A percentile compares a stretch with the other conserved stretches of the same genome.
Evolutionary conservation across 2,329 filamentous ascomycete genomes (phyloP).

Genomic region (Pseudonectria foliicola): DNA sequence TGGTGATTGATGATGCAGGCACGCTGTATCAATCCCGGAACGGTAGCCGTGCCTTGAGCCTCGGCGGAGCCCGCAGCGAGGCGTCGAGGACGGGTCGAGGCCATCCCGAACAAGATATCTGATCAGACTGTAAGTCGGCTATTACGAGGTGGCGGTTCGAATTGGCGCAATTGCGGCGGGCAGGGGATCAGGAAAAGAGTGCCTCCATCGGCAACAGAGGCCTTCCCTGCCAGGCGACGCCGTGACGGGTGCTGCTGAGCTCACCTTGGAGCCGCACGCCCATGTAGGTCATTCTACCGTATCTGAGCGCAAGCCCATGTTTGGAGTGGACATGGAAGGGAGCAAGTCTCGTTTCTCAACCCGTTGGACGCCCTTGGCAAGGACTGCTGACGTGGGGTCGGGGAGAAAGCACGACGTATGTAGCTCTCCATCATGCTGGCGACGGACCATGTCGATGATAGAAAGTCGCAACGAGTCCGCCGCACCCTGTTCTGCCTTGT

Average conservation of each 20-base stretch:
- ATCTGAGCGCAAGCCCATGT: conserved; percentile 7
- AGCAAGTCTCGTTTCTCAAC: conserved; percentile 2
- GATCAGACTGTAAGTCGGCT: conserved; percentile 4
- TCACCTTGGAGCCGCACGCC: conserved; percentile 6
- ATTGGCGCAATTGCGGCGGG: conserved; percentile 6
- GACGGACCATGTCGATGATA: no score
- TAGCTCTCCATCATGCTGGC: no score
- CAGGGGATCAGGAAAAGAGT: conserved; percentile 4
- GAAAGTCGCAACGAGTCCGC: no score
- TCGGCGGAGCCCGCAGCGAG: conserved; percentile 10
- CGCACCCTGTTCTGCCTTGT: neutral
- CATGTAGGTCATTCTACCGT: conserved; percentile 4
- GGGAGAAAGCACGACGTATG: conserved; percentile 3
- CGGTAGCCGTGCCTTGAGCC: conserved; percentile 12
- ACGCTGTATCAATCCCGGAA: conserved; percentile 4
- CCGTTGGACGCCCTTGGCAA: conserved; percentile 10
- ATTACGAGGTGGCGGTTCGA: conserved; percentile 18
- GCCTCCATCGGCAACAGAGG: conserved; percentile 5
- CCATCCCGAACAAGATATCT: conserved; percentile 7
- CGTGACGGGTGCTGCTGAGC: conserved; percentile 4
- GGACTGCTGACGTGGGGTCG: conserved; percentile 10
- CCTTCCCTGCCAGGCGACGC: conserved; percentile 4
- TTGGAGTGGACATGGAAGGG: conserved; percentile 3
- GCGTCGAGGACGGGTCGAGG: conserved; percentile 9
- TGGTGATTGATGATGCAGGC: conserved; percentile 10